phyloP scores from a whole-genome alignment of 2,329 filamentous ascomycete genomes.

The Teratosphaeria pseudoeucalypti region DNA sequence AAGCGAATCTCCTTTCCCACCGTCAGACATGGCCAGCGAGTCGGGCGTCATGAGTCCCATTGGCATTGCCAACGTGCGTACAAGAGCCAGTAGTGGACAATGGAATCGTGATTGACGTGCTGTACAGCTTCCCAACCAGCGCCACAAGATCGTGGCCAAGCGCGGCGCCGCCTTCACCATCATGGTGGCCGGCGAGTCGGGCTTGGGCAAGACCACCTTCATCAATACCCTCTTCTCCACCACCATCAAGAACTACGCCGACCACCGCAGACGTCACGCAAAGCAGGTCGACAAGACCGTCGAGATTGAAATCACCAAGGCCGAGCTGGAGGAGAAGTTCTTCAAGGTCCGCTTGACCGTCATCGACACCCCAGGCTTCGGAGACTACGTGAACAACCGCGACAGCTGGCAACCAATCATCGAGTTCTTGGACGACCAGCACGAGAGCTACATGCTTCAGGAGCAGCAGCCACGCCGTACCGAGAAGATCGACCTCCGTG shows the following conservation, averaged over 20 bases:
- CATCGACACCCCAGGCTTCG: slow-evolving; percentile 97
- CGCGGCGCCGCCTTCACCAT: slow-evolving; percentile 98
- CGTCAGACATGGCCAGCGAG: not conserved
- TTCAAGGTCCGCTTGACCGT: slow-evolving; percentile 99
- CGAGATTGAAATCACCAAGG: slow-evolving; percentile 99
- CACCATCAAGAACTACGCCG: slow-evolving; percentile 99
- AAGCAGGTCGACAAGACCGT: slow-evolving; percentile 99
- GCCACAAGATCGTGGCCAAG: slow-evolving; percentile 64
- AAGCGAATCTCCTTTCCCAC: not conserved
- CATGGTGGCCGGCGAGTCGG: slow-evolving; percentile 99
- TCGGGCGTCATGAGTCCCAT: slow-evolving; percentile 36
- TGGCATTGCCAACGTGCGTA: slow-evolving; percentile 63
- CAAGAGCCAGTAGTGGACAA: not conserved
- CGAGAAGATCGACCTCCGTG: slow-evolving; percentile 98
- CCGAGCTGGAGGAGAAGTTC: slow-evolving; percentile 99
- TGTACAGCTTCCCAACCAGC: slow-evolving; percentile 56
- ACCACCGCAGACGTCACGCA: slow-evolving; percentile 97
- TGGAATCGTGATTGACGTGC: slow-evolving; percentile 21
- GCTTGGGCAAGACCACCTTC: slow-evolving; percentile 98
- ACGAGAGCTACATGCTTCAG: slow-evolving; percentile 99
- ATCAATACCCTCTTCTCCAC: slow-evolving; percentile 99
- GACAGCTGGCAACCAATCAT: slow-evolving; percentile 99
- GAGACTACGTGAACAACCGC: slow-evolving; percentile 99
- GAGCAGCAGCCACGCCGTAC: slow-evolving; percentile 96
- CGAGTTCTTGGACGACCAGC: slow-evolving; percentile 99